Base-by-base conservation (phyloP, 371 early-diverging fungal species). In the Saksenaea vasiformis region DNA sequence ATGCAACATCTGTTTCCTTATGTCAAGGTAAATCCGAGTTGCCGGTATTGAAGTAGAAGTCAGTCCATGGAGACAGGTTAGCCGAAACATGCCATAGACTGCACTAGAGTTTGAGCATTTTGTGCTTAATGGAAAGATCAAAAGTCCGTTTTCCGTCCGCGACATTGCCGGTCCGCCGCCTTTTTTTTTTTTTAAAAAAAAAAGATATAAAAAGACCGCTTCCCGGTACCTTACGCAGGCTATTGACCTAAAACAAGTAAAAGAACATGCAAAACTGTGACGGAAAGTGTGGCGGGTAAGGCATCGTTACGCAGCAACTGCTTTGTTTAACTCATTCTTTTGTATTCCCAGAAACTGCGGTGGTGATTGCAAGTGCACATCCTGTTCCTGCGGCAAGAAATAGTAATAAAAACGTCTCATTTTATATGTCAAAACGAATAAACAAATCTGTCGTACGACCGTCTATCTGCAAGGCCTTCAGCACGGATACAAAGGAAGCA, bases 231-330 rank as follows among this genome's bases (percentile, higher is more conserved):
- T 31, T 31, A 2, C 7, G 31, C 19, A 47, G 51, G 5, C 22
- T 22, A 44, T 19, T 22, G 11, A 14, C 39, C 51, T 37, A 57
- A 54, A 41, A 67, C 69, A 44, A 38, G 34, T 37, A 62, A 47
- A 53, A 51, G 54, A 62, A 61, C 5, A 72, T 69, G 69, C 58
- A 72, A 67, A 67, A 70, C 67, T 58, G 56, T 51, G 66, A 67
- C 61, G 73, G 73, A 66, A 71, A 71, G 54, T 69, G 73, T 51
- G 60, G 61, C 56, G 67, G 70, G 73, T 69, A 69, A 69, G n/a
- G 63, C 38, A 14, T 58, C 26, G 7, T 2, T 1, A 36, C 19
- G 19, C 35, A 41, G 24, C 7, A 41, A 38, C 2, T n/a, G 19
- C 8, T 13, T n/a, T 47, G 51, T 22, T 47, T 11, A 10, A 26